Base-by-base conservation (phyloP, 257 asterid genomes). In the Solanum infundibuliforme region DNA sequence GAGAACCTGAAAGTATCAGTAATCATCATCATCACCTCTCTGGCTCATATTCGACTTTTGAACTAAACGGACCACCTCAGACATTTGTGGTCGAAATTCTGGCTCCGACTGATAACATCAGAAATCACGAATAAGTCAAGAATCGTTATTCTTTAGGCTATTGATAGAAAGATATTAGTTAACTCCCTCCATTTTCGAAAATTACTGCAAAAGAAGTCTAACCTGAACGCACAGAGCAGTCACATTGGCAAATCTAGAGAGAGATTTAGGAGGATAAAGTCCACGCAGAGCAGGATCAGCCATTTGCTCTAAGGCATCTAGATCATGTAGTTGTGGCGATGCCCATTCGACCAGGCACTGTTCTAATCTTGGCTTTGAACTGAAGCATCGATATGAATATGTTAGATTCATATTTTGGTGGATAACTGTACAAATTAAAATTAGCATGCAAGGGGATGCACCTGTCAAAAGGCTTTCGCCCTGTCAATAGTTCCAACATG, bases 271-370 rank as follows among this genome's bases (percentile, higher is more conserved):
- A 72, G 96, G 93, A 87, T 91, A 94, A 79, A 91, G 83, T 60
- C 96, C 96, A 29, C 91, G 85, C 35, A 94, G 87, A 5, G 92
- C 94, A 82, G 95, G 96, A 87, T 94, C 96, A 39, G 88, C 96
- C 90, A 92, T 92, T 83, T 73, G 88, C n/a, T 86, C 90, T 89
- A 94, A 86, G 79, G 93, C 93, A 87, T 93, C 96, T 20, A 90
- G 90, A 83, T 93, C 96, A 88, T 92, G 94, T 74, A 93, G 95
- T 86, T 91, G 94, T 1, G 95, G 95, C 11, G 94, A 60, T 8
- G 96, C 94, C 95, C 96, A 94, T 73, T 89, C 90, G 31, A 87
- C 95, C 55, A 94, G 91, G 36, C 88, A 83, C 58, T 92, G 95
- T 87, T 94, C 94, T 12, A 41, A 43, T 87, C 94, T 91, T 89